Evolutionary conservation across 306 rosid species (phyloP).

Genomic region (Adenanthera pavonina): DNA sequence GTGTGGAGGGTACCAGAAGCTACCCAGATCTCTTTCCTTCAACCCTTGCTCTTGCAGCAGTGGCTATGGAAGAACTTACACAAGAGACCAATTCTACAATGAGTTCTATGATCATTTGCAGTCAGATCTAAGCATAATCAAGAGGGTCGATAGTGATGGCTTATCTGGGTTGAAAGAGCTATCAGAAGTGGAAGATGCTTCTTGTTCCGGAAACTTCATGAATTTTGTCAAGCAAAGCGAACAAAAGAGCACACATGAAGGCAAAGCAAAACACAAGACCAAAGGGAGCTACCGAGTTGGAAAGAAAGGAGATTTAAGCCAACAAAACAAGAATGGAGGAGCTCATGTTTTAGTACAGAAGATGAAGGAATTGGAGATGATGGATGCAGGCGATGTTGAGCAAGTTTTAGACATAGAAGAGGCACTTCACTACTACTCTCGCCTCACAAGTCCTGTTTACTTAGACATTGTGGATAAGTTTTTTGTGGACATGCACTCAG

Average conservation of each 20-base stretch:
- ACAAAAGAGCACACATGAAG: conserved; percentile 44
- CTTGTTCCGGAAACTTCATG: conserved; percentile 31
- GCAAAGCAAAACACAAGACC: conserved; percentile 49
- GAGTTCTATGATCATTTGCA: conserved; percentile 78
- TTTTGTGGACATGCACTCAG: conserved; percentile 80
- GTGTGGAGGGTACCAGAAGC: conserved; percentile 67
- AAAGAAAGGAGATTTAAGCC: conserved; percentile 46
- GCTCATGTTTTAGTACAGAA: conserved; percentile 58
- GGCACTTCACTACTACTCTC: conserved; percentile 92
- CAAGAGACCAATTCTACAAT: conserved; percentile 62
- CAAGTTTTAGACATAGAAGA: conserved; percentile 91
- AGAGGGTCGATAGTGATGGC: conserved; percentile 35
- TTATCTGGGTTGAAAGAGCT: conserved; percentile 38
- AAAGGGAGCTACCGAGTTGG: conserved; percentile 38
- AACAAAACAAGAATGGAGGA: conserved; percentile 39
- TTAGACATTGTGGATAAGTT: conserved; percentile 88
- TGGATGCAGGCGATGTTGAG: conserved; percentile 78
- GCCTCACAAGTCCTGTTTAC: conserved; percentile 90
- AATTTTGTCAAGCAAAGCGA: conserved; percentile 47
- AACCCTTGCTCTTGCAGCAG: conserved; percentile 61
- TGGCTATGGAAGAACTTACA: conserved; percentile 52
- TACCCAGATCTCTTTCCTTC: conserved; percentile 69
- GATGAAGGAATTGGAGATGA: conserved; percentile 91
- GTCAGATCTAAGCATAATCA: conserved; percentile 55
- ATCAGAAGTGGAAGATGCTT: conserved; percentile 43